Base-by-base conservation (phyloP, 176 grass and related monocot genomes). In the Juncus inflexus region DNA sequence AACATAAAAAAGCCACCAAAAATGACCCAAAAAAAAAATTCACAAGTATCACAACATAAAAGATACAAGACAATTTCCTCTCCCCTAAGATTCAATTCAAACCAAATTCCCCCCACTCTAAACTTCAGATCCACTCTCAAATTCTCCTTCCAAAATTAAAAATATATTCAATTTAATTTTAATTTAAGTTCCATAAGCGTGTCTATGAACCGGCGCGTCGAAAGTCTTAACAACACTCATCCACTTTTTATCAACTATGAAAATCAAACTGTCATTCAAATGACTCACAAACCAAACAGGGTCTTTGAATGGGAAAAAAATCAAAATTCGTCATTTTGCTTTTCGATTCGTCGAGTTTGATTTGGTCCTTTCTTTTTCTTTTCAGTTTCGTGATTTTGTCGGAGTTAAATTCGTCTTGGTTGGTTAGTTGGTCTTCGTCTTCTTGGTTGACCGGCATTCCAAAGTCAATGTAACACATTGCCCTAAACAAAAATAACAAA, bases 381-480 rank as follows among this genome's bases (percentile, higher is more conserved):
- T 82, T 92, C 75, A 58, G 67, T 14, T 47, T 71, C 16, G 54
- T 43, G 40, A 71, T 71, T 41, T 71, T 59, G 42, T 71, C 54
- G 6, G 40, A 41, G 2, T 71, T 37, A 10, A 42, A 67, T 74
- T 40, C 69, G 42, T 28, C 19, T 28, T 28, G 19, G 19, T 28
- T 28, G 19, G 19, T 28, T 28, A 28, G 19, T 28, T 28, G 19
- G 19, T 28, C 19, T 28, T 28, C 19, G 19, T 86, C 82, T 39
- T 82, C 76, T 67, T 47, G 6, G 43, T 2, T 47, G 13, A 97
- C 35, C 37, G 89, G 85, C 78, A 86, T 69, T 52, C 86, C 83
- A 38, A 99, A 99, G 80, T 99, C 89, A 76, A 99, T 90, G 15
- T 78, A 80, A 76, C 89, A 99, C 88, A 99, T 92, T 9, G 94